These are phyloP conservation scores for Eurotiales sp. DNA, from an alignment of 2,329 filamentous ascomycete genomes.

Conservation along the genomic window DNA sequence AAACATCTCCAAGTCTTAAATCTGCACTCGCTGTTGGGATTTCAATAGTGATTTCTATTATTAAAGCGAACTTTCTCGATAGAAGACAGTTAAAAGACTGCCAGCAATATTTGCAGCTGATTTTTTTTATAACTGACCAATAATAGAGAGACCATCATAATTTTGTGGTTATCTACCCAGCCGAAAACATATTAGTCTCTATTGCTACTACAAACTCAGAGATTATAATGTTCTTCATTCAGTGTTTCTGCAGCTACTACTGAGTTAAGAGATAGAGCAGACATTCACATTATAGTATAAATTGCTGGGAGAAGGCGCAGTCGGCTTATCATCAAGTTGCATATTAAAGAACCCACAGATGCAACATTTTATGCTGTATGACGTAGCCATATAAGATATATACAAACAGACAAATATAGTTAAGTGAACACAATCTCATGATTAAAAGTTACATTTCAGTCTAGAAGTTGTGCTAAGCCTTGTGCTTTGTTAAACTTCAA, in stretches of 20 bases:
- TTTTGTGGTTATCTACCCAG: slow-evolving; percentile 25
- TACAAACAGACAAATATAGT: no score
- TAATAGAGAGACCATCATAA: slow-evolving; percentile 31
- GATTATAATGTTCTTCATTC: slow-evolving; percentile 8
- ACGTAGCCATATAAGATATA: not conserved
- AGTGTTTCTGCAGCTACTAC: slow-evolving; percentile 12
- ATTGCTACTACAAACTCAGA: slow-evolving; percentile 2
- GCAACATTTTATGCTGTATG: slow-evolving; percentile 1
- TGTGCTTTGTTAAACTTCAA: slow-evolving; percentile 9
- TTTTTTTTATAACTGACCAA: slow-evolving; percentile 30
- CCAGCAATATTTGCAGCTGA: slow-evolving; percentile 16
- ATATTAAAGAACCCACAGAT: not conserved
- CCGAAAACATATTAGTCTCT: slow-evolving; percentile 10
- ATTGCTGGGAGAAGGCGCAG: not conserved
- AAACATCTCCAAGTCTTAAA: slow-evolving; percentile 29
- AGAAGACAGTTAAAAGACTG: slow-evolving; percentile 18
- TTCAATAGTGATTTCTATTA: slow-evolving; percentile 44
- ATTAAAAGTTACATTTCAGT: no score
- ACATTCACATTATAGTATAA: slow-evolving; percentile 15
- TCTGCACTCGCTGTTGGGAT: slow-evolving; percentile 21
- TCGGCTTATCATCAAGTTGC: slow-evolving; percentile 9
- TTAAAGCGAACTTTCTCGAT: slow-evolving; percentile 25
- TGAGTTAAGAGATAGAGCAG: slow-evolving; percentile 11
- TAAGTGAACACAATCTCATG: no score
- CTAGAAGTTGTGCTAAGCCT: slow-evolving; percentile 1